Evolutionary conservation across 2,329 filamentous ascomycete species (phyloP), one percentile per base, ranked within the genome.

Genomic region (Colletotrichum sp.): DNA sequence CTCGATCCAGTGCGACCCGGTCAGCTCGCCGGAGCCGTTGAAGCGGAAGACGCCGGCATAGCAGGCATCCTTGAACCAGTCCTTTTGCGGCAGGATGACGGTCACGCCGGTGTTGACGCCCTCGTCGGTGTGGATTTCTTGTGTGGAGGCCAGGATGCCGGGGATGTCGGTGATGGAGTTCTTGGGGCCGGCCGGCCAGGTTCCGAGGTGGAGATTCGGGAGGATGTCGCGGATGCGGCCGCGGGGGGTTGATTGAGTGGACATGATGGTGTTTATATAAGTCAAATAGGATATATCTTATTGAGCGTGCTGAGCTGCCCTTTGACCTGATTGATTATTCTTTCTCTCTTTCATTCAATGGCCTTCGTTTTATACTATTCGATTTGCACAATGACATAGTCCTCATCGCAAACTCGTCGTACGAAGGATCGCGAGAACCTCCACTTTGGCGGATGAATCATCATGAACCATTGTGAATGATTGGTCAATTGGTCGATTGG

Each of bases 1-100:
- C 18, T 91, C 87, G 75, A 93, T 89, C 88, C 90, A 92, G 78
- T 93, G 90, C 12, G 85, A 85, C 4, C 91, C 91, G 0, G 92
- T 93, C 84, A 93, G 85, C 82, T 93, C 91, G 57, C 92, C 92
- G 61, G 88, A 89, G 71, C 92, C 92, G 78, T 93, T 93, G 85
- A 93, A 92, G 76, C 88, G 87, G 83, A 92, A 93, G 64, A 90
- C 79, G n/a, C 86, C 86, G 5, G 88, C 86, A 63, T 89, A 87
- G 70, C 85, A 87, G 55, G 86, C 86, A 12, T 85, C 83, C 60
- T 84, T 75, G 79, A 84, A 84, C 87, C 88, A 90, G 63, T 87
- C 81, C 6, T 78, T 60, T 13, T 87, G 85, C 1, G 88, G 87
- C 1, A 90, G 79, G 69, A 90, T 88, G 48, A 86, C 85, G 2